phyloP scores from a whole-genome alignment of 495 filamentous ascomycete genomes.

The Penicillium steckii region DNA sequence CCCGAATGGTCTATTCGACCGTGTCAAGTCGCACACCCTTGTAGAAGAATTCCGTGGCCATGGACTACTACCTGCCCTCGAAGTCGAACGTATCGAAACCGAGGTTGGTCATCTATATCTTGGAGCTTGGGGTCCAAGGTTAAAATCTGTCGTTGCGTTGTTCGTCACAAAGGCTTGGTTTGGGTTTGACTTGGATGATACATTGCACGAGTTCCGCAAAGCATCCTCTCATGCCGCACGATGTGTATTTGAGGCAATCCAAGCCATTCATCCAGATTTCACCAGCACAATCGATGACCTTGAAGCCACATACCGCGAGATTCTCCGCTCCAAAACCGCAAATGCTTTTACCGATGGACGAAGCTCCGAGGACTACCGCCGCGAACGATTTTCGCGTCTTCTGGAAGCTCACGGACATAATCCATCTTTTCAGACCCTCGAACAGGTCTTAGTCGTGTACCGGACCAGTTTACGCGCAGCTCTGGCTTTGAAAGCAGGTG shows the following conservation, averaged over 20 bases:
- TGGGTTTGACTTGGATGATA: conserved; percentile 44
- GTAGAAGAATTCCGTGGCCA: too few relatives aligned
- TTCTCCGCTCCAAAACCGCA: conserved; percentile 28
- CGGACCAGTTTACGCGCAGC: conserved; percentile 12
- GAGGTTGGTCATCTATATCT: too few relatives aligned
- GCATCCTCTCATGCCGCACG: conserved; percentile 28
- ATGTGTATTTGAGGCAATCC: conserved; percentile 21
- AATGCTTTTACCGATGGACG: conserved; percentile 37
- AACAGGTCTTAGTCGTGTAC: conserved; percentile 24
- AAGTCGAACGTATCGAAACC: too few relatives aligned
- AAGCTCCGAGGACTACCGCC: conserved; percentile 36
- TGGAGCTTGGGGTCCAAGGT: too few relatives aligned
- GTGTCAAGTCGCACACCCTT: too few relatives aligned
- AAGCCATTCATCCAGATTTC: background rate
- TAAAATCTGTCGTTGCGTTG: too few relatives aligned
- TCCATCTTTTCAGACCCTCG: background rate
- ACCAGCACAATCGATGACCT: conserved; percentile 16
- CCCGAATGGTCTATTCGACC: too few relatives aligned
- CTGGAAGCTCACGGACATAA: conserved; percentile 18
- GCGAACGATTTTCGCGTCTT: conserved; percentile 32
- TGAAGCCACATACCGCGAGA: conserved; percentile 19
- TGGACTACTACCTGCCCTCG: too few relatives aligned
- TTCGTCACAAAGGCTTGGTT: too few relatives aligned
- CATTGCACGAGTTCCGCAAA: conserved; percentile 40
- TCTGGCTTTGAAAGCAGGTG: conserved; percentile 28